These are phyloP conservation scores for Alternaria panax DNA, from an alignment of 2,329 filamentous ascomycete species.

Conservation along the genomic window DNA sequence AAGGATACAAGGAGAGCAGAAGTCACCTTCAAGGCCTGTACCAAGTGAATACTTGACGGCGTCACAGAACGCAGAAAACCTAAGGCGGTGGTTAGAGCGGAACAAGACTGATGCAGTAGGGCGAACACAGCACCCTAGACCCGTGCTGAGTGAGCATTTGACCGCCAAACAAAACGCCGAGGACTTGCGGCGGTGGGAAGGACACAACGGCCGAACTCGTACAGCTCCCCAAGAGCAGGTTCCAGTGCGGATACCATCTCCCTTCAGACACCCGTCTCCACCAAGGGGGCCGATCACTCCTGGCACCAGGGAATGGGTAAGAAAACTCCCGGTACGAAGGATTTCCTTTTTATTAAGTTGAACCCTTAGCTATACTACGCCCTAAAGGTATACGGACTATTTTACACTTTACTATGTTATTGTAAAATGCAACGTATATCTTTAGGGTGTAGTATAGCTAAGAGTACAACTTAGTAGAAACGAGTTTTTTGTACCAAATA, in stretches of 20 bases:
- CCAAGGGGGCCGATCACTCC: conserved; percentile 7
- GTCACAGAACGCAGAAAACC: background rate
- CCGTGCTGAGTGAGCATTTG: conserved; percentile 4
- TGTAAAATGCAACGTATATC: too few species aligned
- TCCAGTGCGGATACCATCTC: background rate
- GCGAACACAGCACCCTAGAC: background rate
- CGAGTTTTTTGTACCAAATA: too few species aligned
- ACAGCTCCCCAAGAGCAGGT: background rate
- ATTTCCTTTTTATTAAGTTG: too few species aligned
- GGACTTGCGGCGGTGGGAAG: background rate
- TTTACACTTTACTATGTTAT: too few species aligned
- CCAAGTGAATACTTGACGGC: conserved; percentile 5
- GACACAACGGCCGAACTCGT: background rate
- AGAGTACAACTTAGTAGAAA: too few species aligned
- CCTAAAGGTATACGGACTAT: too few species aligned
- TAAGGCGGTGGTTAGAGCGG: background rate
- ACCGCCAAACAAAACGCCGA: background rate
- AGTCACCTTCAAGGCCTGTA: conserved; percentile 2
- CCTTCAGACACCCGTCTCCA: background rate
- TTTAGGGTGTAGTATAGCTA: too few species aligned
- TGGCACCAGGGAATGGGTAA: conserved; percentile 11
- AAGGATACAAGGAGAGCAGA: background rate
- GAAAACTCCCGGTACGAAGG: too few species aligned
- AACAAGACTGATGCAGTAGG: background rate
- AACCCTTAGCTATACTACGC: too few species aligned